These are phyloP conservation scores for Suillus placidus DNA, from an alignment of 768 basidiomycete genomes.

Conservation along the genomic window DNA sequence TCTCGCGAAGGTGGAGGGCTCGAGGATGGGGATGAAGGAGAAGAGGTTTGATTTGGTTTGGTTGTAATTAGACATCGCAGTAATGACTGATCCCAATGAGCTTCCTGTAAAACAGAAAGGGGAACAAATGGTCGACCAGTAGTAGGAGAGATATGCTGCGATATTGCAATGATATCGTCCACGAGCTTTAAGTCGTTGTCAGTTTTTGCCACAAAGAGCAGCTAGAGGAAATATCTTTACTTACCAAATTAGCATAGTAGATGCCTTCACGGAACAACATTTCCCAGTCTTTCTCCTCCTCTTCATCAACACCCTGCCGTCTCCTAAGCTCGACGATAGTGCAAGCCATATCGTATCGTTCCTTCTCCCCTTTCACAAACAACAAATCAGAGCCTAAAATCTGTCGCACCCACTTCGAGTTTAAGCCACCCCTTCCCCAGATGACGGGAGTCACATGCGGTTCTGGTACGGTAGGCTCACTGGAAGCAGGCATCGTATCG, in stretches of 20 bases:
- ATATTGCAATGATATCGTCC: slow-evolving; percentile 77
- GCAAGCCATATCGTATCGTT: slow-evolving; percentile 78
- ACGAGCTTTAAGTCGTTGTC: slow-evolving; percentile 51
- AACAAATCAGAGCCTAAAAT: slow-evolving; percentile 77
- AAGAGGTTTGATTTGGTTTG: slow-evolving; percentile 25
- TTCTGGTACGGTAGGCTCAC: slow-evolving; percentile 17
- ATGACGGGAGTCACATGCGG: slow-evolving; percentile 49
- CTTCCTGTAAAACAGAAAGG: slow-evolving; percentile 65
- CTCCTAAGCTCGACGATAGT: slow-evolving; percentile 76
- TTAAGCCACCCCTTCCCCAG: slow-evolving; percentile 77
- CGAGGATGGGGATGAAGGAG: slow-evolving; percentile 36
- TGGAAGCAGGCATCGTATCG: slow-evolving; percentile 29
- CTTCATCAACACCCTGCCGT: slow-evolving; percentile 49
- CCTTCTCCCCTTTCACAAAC: slow-evolving; percentile 77
- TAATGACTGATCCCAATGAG: slow-evolving; percentile 80
- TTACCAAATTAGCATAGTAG: slow-evolving; percentile 86
- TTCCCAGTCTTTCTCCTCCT: slow-evolving; percentile 73
- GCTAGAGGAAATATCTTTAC: slow-evolving; percentile 41
- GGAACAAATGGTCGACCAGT: slow-evolving; percentile 74
- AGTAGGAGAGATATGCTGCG: slow-evolving; percentile 72
- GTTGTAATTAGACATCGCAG: slow-evolving; percentile 61
- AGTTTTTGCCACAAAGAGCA: not conserved
- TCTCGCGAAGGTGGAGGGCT: slow-evolving; percentile 38
- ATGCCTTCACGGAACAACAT: slow-evolving; percentile 76
- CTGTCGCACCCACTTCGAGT: slow-evolving; percentile 72